Base-by-base conservation (phyloP, 2,329 filamentous ascomycete genomes). In the Hymenotorrendiella dingleyae region DNA sequence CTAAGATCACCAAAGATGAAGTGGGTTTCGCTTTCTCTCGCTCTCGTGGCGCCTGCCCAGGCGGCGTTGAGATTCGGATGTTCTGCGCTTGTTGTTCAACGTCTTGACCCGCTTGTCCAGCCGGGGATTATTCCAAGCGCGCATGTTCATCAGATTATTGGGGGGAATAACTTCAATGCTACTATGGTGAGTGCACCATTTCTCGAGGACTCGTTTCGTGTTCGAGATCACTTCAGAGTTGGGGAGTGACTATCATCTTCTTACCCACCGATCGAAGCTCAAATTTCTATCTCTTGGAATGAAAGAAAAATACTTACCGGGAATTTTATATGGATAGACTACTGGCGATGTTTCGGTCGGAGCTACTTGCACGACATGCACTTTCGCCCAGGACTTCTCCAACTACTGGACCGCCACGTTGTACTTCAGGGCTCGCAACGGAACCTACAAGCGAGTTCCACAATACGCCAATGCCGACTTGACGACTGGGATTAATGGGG, bases 141-240 rank as follows among this genome's bases (percentile, higher is more conserved):
- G 10, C 46, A 48, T 30, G 40, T 48, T 12, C 46, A 48, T 29
- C 46, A 48, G 26, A 48, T 48, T 12, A 36, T 48, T n/a, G 46
- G 46, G 3, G 46, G 46, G 14, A 64, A 67, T 51, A 61, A 63
- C 1, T 66, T 68, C 60, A 66, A 66, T 44, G 48, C 60, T 2
- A 60, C 62, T 19, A 67, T 68, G 66, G 54, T 53, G n/a, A n/a
- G n/a, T n/a, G 43, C 17, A 45, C 40, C 33, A n/a, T n/a, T n/a
- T n/a, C n/a, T n/a, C n/a, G n/a, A n/a, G n/a, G n/a, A n/a, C n/a
- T n/a, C n/a, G n/a, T n/a, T n/a, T n/a, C n/a, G n/a, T n/a, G 33
- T 19, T 11, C 41, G 40, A 22, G 36, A 40, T 26, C 30, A n/a
- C n/a, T n/a, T n/a, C n/a, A n/a, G n/a, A n/a, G n/a, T n/a, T n/a